Evolutionary conservation across 441 rosid species (phyloP).

Genomic region (Erodium chrysanthum): DNA sequence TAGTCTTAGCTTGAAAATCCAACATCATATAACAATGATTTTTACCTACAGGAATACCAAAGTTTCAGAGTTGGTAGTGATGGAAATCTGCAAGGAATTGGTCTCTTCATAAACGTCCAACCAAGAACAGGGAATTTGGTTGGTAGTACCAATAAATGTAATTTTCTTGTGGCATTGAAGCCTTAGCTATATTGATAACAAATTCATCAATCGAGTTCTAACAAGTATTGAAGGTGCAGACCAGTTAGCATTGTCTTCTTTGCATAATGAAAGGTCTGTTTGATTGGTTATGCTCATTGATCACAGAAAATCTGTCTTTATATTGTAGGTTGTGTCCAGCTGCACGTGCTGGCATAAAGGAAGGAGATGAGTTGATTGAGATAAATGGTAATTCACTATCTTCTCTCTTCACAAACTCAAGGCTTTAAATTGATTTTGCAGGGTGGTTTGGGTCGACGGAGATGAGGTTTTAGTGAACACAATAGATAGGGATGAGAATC

Average conservation of each 20-base stretch:
- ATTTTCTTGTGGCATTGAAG: neutral
- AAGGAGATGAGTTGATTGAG: conserved; percentile 79
- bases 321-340: conserved; percentile 82
- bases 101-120: conserved; percentile 59
- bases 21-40: neutral
- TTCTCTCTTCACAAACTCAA: conserved; percentile 4
- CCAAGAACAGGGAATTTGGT: conserved; percentile 83
- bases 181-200: neutral
- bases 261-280: neutral
- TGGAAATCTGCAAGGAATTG: conserved; percentile 85
- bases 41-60: conserved; percentile 55
- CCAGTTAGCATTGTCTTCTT: too few relatives aligned
- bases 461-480: conserved; percentile 81
- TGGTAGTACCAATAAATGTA: conserved; percentile 21
- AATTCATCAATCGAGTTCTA: neutral
- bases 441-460: conserved; percentile 97
- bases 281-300: neutral
- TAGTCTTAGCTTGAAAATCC: conserved; percentile 3
- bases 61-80: conserved; percentile 82
- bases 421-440: conserved; percentile 20
- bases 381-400: conserved; percentile 53
- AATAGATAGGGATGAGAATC: conserved; percentile 61
- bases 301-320: neutral
- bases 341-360: conserved; percentile 71
- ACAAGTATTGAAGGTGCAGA: too few relatives aligned